Evolutionary conservation across 1,284 basidiomycete genomes (phyloP).

Genomic region (Microbotryum saponariae): DNA sequence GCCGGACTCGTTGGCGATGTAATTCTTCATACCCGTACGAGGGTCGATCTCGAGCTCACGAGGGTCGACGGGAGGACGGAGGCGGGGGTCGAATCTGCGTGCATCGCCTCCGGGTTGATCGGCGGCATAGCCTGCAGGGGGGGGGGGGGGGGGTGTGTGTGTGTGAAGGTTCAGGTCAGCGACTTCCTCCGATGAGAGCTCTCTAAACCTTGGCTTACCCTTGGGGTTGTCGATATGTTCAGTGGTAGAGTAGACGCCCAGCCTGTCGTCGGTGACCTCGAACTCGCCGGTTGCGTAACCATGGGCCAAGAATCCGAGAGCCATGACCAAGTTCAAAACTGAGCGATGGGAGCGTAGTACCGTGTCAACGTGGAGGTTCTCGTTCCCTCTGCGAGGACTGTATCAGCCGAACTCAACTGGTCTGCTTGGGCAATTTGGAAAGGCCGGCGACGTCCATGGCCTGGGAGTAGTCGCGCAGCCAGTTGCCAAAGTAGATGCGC

Average conservation of each 20-base stretch:
- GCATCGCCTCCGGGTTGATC: slow-evolving; percentile 82
- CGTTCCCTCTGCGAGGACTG: not conserved
- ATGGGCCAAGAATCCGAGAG: slow-evolving; percentile 69
- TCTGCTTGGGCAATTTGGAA: slow-evolving; percentile 51
- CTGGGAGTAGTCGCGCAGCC: slow-evolving; percentile 61
- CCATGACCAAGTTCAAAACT: slow-evolving; percentile 81
- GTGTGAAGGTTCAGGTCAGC: slow-evolving; percentile 23
- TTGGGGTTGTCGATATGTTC: slow-evolving; percentile 61
- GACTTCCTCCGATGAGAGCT: slow-evolving; percentile 50
- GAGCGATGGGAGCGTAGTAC: slow-evolving; percentile 47
- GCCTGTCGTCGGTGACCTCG: slow-evolving; percentile 77
- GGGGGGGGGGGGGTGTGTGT: too few species aligned
- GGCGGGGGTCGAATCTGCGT: slow-evolving; percentile 62
- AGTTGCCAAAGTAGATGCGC: slow-evolving; percentile 46
- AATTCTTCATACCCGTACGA: slow-evolving; percentile 88
- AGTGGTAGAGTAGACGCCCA: slow-evolving; percentile 76
- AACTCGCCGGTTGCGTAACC: slow-evolving; percentile 66
- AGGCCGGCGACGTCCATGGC: slow-evolving; percentile 73
- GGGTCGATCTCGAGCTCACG: slow-evolving; percentile 79
- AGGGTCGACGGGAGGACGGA: slow-evolving; percentile 67
- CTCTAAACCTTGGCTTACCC: slow-evolving; percentile 37
- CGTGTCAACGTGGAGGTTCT: not conserved
- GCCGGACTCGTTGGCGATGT: slow-evolving; percentile 64
- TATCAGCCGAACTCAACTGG: slow-evolving; percentile 30
- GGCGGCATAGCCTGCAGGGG: slow-evolving; percentile 39